A percentile compares a stretch with the other conserved stretches of the same genome.
Conservation (phyloP, 1,139 yeast species). For the Candida pseudocylindracea region DNA sequence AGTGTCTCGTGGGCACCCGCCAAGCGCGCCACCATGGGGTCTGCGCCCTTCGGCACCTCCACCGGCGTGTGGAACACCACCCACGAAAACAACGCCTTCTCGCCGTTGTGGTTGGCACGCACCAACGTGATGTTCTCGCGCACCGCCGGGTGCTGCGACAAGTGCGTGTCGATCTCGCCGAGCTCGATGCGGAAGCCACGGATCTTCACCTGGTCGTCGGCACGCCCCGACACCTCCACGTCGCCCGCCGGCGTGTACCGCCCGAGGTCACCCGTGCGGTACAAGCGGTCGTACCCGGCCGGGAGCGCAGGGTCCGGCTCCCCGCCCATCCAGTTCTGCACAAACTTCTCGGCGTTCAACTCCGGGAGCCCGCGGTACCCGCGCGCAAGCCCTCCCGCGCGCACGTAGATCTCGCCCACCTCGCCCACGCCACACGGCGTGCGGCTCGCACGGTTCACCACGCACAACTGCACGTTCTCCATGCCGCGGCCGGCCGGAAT, state of each 20-base stretch:
- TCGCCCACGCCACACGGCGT: conserved; percentile 96
- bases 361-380: conserved; percentile 89
- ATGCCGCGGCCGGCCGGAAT: conserved; percentile 99
- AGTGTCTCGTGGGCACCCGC: conserved; percentile 8
- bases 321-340: conserved; percentile 44
- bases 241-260: conserved; percentile 93
- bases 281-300: conserved; percentile 69
- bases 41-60: conserved; percentile 33
- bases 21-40: conserved; percentile 61
- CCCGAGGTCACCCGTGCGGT: conserved; percentile 95
- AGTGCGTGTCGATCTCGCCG: conserved; percentile 94
- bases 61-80: conserved; percentile 22
- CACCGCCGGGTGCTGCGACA: conserved; percentile 78
- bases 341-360: conserved; percentile 66
- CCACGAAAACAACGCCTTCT: conserved; percentile 76
- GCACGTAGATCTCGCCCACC: conserved; percentile 92
- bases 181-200: conserved; percentile 96
- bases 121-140: conserved; percentile 86
- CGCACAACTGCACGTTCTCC: conserved; percentile 82
- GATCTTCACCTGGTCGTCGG: conserved; percentile 96
- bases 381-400: conserved; percentile 96
- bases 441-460: conserved; percentile 76
- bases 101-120: conserved; percentile 83
- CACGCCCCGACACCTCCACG: conserved; percentile 96
- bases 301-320: neutral